A percentile compares a stretch with the other conserved stretches of the same genome.
Conservation (phyloP, 495 filamentous ascomycete species). For the Terfezia claveryi region DNA sequence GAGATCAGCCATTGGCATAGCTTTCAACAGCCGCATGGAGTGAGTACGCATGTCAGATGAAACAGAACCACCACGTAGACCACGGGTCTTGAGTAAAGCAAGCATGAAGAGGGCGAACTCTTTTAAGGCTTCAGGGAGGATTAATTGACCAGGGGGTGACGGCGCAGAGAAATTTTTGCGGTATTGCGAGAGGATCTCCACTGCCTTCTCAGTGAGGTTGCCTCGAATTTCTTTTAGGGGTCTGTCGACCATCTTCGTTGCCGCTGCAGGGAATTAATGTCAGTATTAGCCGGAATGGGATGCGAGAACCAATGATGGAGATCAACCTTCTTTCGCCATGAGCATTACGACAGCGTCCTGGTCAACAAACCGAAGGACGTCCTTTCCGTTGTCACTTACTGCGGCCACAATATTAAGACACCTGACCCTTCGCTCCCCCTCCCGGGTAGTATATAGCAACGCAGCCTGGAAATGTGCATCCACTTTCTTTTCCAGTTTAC, state of each 20-base stretch:
- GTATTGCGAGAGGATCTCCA: constrained; percentile 85
- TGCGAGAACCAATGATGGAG: background rate
- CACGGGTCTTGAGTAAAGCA: constrained; percentile 71
- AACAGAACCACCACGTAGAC: constrained; percentile 85
- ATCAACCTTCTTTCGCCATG: constrained; percentile 62
- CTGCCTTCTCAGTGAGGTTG: constrained; percentile 68
- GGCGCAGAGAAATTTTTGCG: constrained; percentile 71
- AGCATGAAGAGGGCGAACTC: constrained; percentile 96
- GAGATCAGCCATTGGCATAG: constrained; percentile 65
- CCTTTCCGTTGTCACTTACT: constrained; percentile 61
- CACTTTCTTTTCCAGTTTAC: constrained; percentile 84
- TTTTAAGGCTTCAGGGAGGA: constrained; percentile 88
- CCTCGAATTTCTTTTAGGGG: constrained; percentile 73
- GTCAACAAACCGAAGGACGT: constrained; percentile 76
- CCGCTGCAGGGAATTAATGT: constrained; percentile 26
- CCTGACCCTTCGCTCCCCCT: constrained; percentile 71
- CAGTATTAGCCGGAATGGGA: background rate
- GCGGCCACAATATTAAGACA: constrained; percentile 86
- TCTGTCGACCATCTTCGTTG: constrained; percentile 56
- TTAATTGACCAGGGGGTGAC: constrained; percentile 78
- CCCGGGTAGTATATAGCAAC: constrained; percentile 77
- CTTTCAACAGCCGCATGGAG: constrained; percentile 73
- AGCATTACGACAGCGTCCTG: constrained; percentile 78
- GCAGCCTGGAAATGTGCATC: constrained; percentile 97
- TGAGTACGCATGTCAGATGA: constrained; percentile 78